These are phyloP conservation scores for Carex myosuroides DNA, from an alignment of 176 grass and related monocot species.

Conservation along the genomic window DNA sequence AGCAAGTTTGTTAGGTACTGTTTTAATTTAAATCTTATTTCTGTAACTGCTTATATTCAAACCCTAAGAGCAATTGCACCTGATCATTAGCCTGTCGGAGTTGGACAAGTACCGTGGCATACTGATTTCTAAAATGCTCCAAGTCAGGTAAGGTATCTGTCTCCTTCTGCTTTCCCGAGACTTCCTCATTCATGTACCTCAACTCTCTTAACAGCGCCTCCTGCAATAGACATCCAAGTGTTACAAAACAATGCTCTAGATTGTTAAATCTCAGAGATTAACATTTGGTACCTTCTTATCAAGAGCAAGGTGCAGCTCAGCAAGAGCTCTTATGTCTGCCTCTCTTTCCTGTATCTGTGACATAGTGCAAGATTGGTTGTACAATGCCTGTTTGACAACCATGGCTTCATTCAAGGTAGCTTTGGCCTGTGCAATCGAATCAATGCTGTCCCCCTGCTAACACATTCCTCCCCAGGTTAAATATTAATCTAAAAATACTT, in stretches of 20 bases:
- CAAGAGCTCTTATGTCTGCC: slow-evolving; percentile 95
- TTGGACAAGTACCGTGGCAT: slow-evolving; percentile 92
- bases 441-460: slow-evolving; percentile 59
- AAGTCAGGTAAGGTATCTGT: slow-evolving; percentile 64
- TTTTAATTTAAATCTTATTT: background rate
- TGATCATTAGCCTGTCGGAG: slow-evolving; percentile 94
- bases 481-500: background rate
- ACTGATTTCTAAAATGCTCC: slow-evolving; percentile 86
- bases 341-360: slow-evolving; percentile 99
- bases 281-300: slow-evolving; percentile 17
- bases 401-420: slow-evolving; percentile 63
- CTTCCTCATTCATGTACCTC: slow-evolving; percentile 97
- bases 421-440: slow-evolving; percentile 80
- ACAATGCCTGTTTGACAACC: slow-evolving; percentile 69
- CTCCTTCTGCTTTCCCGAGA: slow-evolving; percentile 83
- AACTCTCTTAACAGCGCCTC: slow-evolving; percentile 90
- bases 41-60: slow-evolving; percentile 1
- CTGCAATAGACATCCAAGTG: slow-evolving; percentile 25
- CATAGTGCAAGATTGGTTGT: slow-evolving; percentile 73
- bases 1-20: background rate
- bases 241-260: background rate
- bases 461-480: slow-evolving; percentile 10
- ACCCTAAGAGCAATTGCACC: slow-evolving; percentile 11
- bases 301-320: slow-evolving; percentile 78
- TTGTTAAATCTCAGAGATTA: background rate